These are phyloP conservation scores for Pterothamnion heteromorphum DNA, from an alignment of 31 red algal genomes.

Conservation along the genomic window DNA sequence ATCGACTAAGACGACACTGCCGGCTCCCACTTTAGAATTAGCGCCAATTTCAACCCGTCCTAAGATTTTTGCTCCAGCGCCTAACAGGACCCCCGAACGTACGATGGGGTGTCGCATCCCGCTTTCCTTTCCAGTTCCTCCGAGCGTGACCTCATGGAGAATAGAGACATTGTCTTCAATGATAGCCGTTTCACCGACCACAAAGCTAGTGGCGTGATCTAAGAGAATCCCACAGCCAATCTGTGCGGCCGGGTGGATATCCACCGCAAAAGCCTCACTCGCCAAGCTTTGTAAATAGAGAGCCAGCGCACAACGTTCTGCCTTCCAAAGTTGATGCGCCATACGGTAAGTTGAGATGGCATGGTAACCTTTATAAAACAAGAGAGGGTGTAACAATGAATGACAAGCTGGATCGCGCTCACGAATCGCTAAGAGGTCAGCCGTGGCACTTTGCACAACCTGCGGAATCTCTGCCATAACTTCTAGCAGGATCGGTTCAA, in stretches of 20 bases:
- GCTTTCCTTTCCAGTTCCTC: constrained; percentile 72
- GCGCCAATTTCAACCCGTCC: constrained; percentile 73
- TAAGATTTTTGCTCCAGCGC: constrained; percentile 86
- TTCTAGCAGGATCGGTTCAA: constrained; percentile 63
- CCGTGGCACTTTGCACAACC: constrained; percentile 50
- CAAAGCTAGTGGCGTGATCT: constrained; percentile 93
- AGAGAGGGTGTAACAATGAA: constrained; percentile 63
- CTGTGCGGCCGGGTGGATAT: constrained; percentile 87
- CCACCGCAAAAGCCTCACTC: constrained; percentile 75
- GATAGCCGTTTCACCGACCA: constrained; percentile 88
- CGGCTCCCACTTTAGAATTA: constrained; percentile 77
- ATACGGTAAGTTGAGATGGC: constrained; percentile 83
- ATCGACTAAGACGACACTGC: constrained; percentile 74
- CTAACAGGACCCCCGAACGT: constrained; percentile 76
- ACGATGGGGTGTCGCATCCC: constrained; percentile 82
- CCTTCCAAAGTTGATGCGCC: constrained; percentile 74
- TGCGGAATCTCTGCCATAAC: constrained; percentile 39
- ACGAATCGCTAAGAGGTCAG: constrained; percentile 79
- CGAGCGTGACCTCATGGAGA: constrained; percentile 91
- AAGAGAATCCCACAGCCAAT: constrained; percentile 76
- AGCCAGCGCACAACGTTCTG: constrained; percentile 63
- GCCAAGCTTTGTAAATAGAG: constrained; percentile 76
- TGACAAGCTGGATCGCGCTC: constrained; percentile 83
- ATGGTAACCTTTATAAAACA: constrained; percentile 93
- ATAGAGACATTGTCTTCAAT: constrained; percentile 79